Evolutionary conservation across 495 filamentous ascomycete species (phyloP), one percentile per base, ranked within the genome.

Genomic region (Schizothecium vesticola): DNA sequence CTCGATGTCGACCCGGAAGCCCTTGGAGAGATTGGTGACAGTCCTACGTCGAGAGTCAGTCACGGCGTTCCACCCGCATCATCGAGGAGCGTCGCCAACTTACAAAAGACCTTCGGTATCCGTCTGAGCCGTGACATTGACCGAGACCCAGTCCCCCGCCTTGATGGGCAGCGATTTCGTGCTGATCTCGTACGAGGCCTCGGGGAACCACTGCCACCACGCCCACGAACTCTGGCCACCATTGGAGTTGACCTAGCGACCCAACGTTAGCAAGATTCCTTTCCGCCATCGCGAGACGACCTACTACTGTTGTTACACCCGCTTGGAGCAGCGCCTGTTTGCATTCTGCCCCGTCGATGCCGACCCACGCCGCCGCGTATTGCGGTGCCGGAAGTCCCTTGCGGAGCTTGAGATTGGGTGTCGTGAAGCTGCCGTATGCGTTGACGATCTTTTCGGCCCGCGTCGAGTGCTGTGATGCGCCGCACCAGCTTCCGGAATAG

Each of bases 151-250:
- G 65, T 90, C 83, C 10, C 87, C 87, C 1, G 83, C 82, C n/a
- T 78, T 78, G 56, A 88, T 73, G 9, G 73, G 64, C 56, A 89
- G 70, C 67, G 78, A 76, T 25, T 67, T 69, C 1, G 43, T 51
- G 43, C 43, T 51, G 70, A 89, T 87, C 67, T 82, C 78, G 58
- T 80, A 80, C 19, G 83, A 80, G 31, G 80, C 79, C 60, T 85
- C 79, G 6, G 88, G 87, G 68, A 81, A 88, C 87, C 87, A 90
- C 69, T 89, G 85, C 75, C 85, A 88, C 88, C 88, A 90, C n/a
- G 85, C 80, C 28, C 61, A 74, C 2, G 72, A 61, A 51, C 69
- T 76, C 64, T 76, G 73, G 0, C 69, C 70, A 21, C 76, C 76
- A 57, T 73, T 74, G 11, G 72, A 71, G 64, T 72, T 71, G 64